Evolutionary conservation across 169 alveolate species (phyloP).

Genomic region (Eimeria mitis): DNA sequence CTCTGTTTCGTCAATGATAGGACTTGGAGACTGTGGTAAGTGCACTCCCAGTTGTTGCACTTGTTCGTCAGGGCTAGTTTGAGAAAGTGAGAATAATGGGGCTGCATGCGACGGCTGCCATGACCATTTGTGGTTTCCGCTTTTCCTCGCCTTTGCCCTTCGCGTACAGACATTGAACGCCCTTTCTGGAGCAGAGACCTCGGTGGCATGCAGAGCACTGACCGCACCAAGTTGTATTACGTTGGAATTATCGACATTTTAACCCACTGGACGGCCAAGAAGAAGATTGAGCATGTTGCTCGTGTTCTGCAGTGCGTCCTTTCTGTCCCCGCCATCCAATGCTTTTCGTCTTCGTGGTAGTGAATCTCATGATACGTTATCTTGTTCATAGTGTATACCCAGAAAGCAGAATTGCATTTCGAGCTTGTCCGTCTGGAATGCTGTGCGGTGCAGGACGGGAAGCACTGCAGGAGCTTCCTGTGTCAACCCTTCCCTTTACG

Average conservation of each 20-base stretch:
- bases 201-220: conserved; percentile 82
- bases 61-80: neutral
- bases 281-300: conserved; percentile 72
- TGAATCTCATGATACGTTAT: neutral
- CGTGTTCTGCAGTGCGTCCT: conserved; percentile 80
- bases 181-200: conserved; percentile 65
- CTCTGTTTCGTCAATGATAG: neutral
- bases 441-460: conserved; percentile 58
- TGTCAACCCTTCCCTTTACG: conserved; percentile 50
- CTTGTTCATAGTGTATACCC: neutral
- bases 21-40: conserved; percentile 5
- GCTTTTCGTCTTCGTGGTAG: neutral
- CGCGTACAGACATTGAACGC: conserved; percentile 10
- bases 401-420: neutral
- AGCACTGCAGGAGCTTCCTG: conserved; percentile 42
- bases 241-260: conserved; percentile 83
- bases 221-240: conserved; percentile 77
- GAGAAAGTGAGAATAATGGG: neutral
- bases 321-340: neutral
- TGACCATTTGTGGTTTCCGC: neutral
- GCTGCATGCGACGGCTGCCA: neutral
- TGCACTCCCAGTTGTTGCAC: neutral
- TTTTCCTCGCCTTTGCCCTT: neutral
- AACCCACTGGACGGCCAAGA: conserved; percentile 75
- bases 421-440: neutral